Percentiles rank a stretch among this genome's conserved stretches.
These are phyloP conservation scores for Edaphochlamys debaryana DNA, from an alignment of 139 green algal species.

Conservation along the genomic window DNA sequence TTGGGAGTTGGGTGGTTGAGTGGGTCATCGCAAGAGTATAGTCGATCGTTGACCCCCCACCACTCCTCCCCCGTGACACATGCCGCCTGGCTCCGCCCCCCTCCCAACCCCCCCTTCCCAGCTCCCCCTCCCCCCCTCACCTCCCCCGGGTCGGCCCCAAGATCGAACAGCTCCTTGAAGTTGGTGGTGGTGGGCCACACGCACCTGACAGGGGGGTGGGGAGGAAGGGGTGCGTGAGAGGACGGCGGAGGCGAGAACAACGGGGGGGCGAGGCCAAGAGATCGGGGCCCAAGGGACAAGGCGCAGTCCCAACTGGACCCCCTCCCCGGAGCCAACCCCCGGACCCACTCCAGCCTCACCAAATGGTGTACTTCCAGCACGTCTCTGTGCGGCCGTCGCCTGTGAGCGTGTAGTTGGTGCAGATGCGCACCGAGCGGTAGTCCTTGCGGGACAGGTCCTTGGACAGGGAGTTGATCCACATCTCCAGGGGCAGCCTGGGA, in stretches of 20 bases:
- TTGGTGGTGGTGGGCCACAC: conserved; percentile 29
- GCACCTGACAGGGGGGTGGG: background rate
- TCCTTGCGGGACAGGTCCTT: conserved; percentile 35
- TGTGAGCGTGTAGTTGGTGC: conserved; percentile 29
- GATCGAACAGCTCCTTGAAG: conserved; percentile 45
- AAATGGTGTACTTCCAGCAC: conserved; percentile 53
- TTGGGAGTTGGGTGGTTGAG: too few relatives aligned
- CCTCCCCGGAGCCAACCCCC: too few relatives aligned
- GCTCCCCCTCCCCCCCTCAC: too few relatives aligned
- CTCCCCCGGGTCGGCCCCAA: conserved; percentile 35
- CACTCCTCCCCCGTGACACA: too few relatives aligned
- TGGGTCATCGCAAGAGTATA: too few relatives aligned
- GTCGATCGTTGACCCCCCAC: too few relatives aligned
- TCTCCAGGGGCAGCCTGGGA: conserved; percentile 40
- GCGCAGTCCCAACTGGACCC: too few relatives aligned
- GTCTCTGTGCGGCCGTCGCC: background rate
- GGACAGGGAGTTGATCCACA: conserved; percentile 35
- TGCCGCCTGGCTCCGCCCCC: too few relatives aligned
- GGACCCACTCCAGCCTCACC: too few relatives aligned
- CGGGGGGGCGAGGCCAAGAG: too few relatives aligned
- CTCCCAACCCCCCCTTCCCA: too few relatives aligned
- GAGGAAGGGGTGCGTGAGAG: background rate
- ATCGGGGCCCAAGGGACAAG: background rate
- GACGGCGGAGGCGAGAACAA: background rate
- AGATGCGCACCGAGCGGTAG: conserved; percentile 47